Base-by-base conservation (phyloP, 139 green algal genomes). In the Spirogloea muscicola region DNA sequence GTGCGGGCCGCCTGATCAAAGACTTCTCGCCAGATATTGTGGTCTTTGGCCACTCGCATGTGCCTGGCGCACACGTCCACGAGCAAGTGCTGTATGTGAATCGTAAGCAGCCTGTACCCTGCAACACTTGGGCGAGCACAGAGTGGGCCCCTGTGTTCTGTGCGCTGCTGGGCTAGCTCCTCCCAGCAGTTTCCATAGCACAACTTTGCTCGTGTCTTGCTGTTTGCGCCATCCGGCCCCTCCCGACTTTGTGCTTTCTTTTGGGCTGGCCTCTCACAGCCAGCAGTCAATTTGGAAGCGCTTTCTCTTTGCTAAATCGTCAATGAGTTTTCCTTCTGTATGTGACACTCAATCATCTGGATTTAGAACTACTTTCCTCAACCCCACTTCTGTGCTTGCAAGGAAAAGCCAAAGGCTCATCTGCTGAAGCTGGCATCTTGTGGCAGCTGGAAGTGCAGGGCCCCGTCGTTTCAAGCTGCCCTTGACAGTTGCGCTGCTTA, bases 21-120 rank as follows among this genome's bases (percentile, higher is more conserved):
- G 27, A 9, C 16, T 7, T 44, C 39, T 36, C 4, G 4, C 63
- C 63, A n/a, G 63, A 72, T 36, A 40, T 72, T 7, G 38, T 72
- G 31, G 39, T 72, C 4, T 72, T 72, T 62, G 63, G 63, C 37
- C 63, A 72, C 49, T 72, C 63, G 38, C 63, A 72, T 61, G 63
- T 61, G 31, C 63, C 31, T 52, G 33, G 33, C 9, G 31, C 63
- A n/a, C 34, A 5, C 18, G 6, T 58, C 4, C 29, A n/a, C 33
- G 63, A 33, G 25, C 39, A 13, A 18, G 9, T 36, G 18, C 9
- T 72, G 63, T 72, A 72, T 16, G 61, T 72, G 25, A 72, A 72
- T 9, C 63, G 63, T 72, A 16, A 62, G 63, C 7, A 42, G 36
- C 55, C 10, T n/a, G n/a, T n/a, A n/a, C n/a, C n/a, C n/a, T n/a